Evolutionary conservation across 1,139 yeast genomes (phyloP), one percentile per base, ranked within the genome.

Genomic region (Saccharomycopsis hybrid): DNA sequence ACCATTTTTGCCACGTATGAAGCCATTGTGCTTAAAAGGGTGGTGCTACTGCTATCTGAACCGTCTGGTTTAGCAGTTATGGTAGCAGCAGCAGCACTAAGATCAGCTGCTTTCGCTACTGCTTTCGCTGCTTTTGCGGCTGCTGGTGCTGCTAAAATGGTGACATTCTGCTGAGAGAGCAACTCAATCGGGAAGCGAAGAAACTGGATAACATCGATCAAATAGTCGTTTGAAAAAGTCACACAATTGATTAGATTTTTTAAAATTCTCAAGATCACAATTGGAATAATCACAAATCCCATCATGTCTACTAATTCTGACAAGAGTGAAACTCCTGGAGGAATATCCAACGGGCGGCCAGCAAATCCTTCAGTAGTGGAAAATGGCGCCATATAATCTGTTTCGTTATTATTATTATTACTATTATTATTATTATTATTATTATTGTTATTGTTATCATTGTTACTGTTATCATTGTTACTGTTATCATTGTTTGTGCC

Each of bases 191-290:
- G 50, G 5, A 46, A n/a, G 24, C 36, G 27, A 4, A 51, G 5
- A 40, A 48, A 53, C 31, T 51, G 49, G 32, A 24, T 38, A 28
- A 53, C 35, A 36, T 53, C 55, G n/a, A 28, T 25, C 5, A 45
- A 25, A 13, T 30, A 46, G 33, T 53, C 54, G 43, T 42, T 45
- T 5, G 55, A 53, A 35, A 51, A 53, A 5, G 55, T 51, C 5
- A 49, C 52, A 30, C 32, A 45, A 37, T 49, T 51, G 18, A 53
- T 36, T 7, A 51, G 28, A n/a, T 28, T 43, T 27, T 38, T 38
- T 31, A 51, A 33, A 4, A 48, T 24, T 18, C 48, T 47, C 24
- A 50, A 41, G 5, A 44, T 31, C 3, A 53, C 5, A 2, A 51
- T 7, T 4, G 53, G 46, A 25, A 50, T 30, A 7, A 53, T 29